Conservation (phyloP, 2,329 filamentous ascomycete genomes). For the Clonostachys rosea region DNA sequence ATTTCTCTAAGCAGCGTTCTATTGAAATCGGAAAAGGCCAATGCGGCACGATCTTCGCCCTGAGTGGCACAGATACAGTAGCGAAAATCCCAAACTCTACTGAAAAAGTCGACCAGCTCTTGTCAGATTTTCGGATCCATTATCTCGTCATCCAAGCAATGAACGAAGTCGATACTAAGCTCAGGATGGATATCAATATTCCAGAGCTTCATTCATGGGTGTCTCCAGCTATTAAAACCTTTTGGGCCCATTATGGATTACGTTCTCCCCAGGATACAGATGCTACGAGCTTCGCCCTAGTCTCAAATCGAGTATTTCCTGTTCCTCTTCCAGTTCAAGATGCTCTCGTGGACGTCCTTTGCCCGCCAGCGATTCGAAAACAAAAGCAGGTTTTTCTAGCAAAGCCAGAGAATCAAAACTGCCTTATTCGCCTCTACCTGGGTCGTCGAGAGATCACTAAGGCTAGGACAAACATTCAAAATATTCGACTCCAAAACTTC, state of each 20-base stretch:
- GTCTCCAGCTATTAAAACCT: no score
- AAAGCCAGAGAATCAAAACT: conserved; percentile 2
- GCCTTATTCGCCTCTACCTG: conserved; percentile 3
- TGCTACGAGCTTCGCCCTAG: no score
- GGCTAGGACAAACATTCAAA: neutral
- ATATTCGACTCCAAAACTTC: conserved; percentile 2
- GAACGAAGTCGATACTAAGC: no score
- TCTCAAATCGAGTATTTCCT: no score
- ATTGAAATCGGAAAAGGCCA: conserved; percentile 3
- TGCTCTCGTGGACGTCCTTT: conserved; percentile 1
- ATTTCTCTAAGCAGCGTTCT: neutral
- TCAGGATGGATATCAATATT: no score
- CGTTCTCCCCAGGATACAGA: no score
- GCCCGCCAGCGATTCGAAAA: neutral
- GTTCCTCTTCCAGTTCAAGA: neutral
- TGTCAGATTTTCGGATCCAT: no score
- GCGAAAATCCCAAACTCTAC: no score
- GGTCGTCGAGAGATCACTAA: conserved; percentile 1
- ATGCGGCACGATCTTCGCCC: conserved; percentile 3
- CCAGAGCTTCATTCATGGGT: no score
- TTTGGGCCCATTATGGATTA: no score
- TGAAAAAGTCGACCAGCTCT: no score
- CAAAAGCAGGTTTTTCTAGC: conserved; percentile 1
- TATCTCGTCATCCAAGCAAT: no score
- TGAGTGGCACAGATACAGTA: neutral